These are phyloP conservation scores for Macaranga tanarius DNA, from an alignment of 441 rosid genomes.

Conservation along the genomic window DNA sequence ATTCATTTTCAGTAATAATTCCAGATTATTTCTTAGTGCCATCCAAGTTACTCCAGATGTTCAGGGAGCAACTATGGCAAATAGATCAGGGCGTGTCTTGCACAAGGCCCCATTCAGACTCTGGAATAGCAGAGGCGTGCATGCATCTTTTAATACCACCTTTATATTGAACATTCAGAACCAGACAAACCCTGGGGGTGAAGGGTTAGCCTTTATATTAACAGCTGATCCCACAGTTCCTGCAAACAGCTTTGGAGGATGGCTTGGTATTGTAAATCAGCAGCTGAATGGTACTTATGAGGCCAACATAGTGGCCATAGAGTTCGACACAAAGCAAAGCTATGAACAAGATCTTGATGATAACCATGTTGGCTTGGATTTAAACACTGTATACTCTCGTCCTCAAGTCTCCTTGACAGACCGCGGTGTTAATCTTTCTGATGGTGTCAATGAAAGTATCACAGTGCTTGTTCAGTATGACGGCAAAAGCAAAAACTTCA, in stretches of 20 bases:
- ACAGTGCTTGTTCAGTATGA: slow-evolving; percentile 40
- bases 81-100: slow-evolving; percentile 40
- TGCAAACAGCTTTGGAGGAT: slow-evolving; percentile 45
- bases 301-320: slow-evolving; percentile 53
- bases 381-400: slow-evolving; percentile 45
- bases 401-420: slow-evolving; percentile 40
- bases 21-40: slow-evolving; percentile 31
- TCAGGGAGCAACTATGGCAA: slow-evolving; percentile 12
- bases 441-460: slow-evolving; percentile 9
- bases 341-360: slow-evolving; percentile 44
- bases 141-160: slow-evolving; percentile 48
- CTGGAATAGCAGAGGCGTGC: slow-evolving; percentile 30
- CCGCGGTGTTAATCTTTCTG: slow-evolving; percentile 29
- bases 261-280: slow-evolving; percentile 64
- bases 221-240: slow-evolving; percentile 36
- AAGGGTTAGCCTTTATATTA: slow-evolving; percentile 64
- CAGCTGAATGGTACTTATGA: slow-evolving; percentile 26
- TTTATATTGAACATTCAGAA: slow-evolving; percentile 46
- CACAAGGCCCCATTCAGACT: slow-evolving; percentile 42
- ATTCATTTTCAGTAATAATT: neutral
- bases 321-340: slow-evolving; percentile 70
- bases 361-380: slow-evolving; percentile 70
- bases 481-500: slow-evolving; percentile 31
- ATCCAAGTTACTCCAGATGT: slow-evolving; percentile 61
- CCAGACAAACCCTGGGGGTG: slow-evolving; percentile 48